Conservation (phyloP, 768 basidiomycete genomes). For the Psilocybe sp. region DNA sequence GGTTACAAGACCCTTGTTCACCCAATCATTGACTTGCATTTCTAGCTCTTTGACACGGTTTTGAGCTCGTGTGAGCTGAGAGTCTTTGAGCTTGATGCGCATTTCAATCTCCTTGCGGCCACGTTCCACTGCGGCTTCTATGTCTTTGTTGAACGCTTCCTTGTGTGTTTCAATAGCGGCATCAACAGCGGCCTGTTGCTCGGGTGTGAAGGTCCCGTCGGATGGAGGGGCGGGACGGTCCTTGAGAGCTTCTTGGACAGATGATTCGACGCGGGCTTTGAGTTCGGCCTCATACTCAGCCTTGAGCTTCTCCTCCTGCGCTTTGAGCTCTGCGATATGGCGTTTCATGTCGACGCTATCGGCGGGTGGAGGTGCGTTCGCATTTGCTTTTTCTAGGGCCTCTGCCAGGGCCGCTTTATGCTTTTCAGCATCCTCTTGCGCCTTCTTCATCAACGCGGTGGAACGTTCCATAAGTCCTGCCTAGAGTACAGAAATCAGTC, state of each 20-base stretch:
- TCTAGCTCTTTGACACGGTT: constrained; percentile 68
- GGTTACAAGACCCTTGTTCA: constrained; percentile 38
- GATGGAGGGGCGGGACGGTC: constrained; percentile 23
- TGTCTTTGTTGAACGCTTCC: constrained; percentile 48
- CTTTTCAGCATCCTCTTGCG: constrained; percentile 44
- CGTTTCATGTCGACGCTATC: constrained; percentile 29
- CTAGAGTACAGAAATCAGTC: constrained; percentile 29
- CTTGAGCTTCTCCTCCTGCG: constrained; percentile 50
- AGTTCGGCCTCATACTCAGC: constrained; percentile 54
- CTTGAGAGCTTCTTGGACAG: constrained; percentile 36
- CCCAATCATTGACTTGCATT: constrained; percentile 56
- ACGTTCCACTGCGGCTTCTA: constrained; percentile 63
- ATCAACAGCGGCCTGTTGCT: constrained; percentile 37
- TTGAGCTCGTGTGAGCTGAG: constrained; percentile 60
- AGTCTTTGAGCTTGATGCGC: constrained; percentile 70
- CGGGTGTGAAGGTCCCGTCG: constrained; percentile 11
- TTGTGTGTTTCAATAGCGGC: constrained; percentile 51
- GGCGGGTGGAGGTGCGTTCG: constrained; percentile 32
- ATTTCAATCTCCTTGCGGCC: constrained; percentile 62
- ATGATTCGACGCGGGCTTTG: constrained; percentile 38
- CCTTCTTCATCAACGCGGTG: constrained; percentile 48
- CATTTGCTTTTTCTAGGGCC: constrained; percentile 55
- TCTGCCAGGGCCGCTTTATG: constrained; percentile 50
- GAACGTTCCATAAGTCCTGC: constrained; percentile 62
- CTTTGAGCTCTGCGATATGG: constrained; percentile 59